Evolutionary conservation across 352 stramenopile genomes (phyloP), one percentile per base, ranked within the genome.

Genomic region (Phytophthora ohioensis): DNA sequence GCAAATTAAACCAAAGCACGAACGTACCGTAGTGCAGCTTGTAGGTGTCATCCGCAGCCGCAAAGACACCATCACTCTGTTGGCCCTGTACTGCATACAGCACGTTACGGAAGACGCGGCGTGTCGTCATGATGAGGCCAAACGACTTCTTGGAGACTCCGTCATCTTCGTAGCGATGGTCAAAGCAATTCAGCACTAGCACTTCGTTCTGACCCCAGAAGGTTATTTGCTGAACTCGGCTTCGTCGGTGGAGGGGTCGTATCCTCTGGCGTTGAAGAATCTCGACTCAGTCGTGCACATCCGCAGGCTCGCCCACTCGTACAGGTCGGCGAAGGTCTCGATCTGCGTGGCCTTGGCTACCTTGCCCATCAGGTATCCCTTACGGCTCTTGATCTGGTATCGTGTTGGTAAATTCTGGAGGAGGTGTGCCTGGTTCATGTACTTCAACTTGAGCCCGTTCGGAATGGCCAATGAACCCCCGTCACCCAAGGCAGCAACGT

Each of bases 131-230:
- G 4, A 71, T 36, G 2, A 66, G 27, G 4, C 48, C 46, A 12
- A 62, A 71, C n/a, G 55, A 62, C 9, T 21, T n/a, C 13, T 41
- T 64, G 8, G 21, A 5, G 21, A 1, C 21, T 4, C 45, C 35
- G 5, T 65, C 53, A 1, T 67, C 67, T 47, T 67, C 43, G 35
- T 42, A 71, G 1, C 34, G n/a, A 32, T 62, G 62, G 12, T 54
- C 47, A 54, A 71, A 75, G 34, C 30, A 67, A 11, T 75, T 48
- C 3, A 68, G 36, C 3, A 68, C 42, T 2, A 68, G 21, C 15
- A 32, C 32, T 4, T 10, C 53, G 27, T 69, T 69, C 21, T 56
- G 52, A 58, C 49, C 2, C 17, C 34, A 38, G 51, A 4, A 9
- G 35, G 43, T 21, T 68, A 10, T 11, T 9, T 5, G 30, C 47